phyloP scores from a whole-genome alignment of 2,329 filamentous ascomycete genomes.

The Aureobasidium sp. region DNA sequence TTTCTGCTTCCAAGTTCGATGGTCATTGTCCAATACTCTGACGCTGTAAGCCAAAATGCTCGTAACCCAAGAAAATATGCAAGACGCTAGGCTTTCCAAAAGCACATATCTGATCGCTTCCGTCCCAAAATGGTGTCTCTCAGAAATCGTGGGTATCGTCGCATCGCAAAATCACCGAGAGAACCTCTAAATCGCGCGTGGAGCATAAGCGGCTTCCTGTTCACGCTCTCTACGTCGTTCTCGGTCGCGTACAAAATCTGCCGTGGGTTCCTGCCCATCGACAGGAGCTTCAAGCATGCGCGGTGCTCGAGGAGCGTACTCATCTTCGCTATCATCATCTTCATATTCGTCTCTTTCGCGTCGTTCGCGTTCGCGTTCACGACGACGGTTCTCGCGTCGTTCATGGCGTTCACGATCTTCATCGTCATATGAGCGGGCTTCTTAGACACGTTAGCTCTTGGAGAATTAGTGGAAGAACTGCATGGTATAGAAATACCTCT shows the following conservation, averaged over 20 bases:
- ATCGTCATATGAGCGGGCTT: slow-evolving; percentile 26
- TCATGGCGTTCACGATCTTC: slow-evolving; percentile 20
- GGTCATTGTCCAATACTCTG: not conserved
- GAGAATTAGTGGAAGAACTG: not conserved
- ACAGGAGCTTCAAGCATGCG: slow-evolving; percentile 30
- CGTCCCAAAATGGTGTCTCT: not conserved
- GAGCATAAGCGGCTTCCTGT: slow-evolving; percentile 23
- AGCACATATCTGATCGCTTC: not conserved
- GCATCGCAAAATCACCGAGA: not conserved
- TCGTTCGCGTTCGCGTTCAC: slow-evolving; percentile 23
- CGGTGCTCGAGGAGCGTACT: slow-evolving; percentile 24
- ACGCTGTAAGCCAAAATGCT: not conserved
- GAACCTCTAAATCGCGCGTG: slow-evolving; percentile 20
- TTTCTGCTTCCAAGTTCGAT: not conserved
- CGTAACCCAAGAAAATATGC: not conserved
- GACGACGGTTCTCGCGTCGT: slow-evolving; percentile 21
- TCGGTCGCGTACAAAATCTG: slow-evolving; percentile 15
- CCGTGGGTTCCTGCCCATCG: slow-evolving; percentile 11
- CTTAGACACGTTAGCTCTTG: slow-evolving; percentile 16
- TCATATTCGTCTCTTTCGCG: slow-evolving; percentile 28
- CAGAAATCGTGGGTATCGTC: not conserved
- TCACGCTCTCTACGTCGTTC: slow-evolving; percentile 19
- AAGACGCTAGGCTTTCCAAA: not conserved
- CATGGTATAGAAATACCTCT: slow-evolving; percentile 43
- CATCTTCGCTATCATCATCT: slow-evolving; percentile 28